Evolutionary conservation across 176 grass and related monocot genomes (phyloP).

Genomic region (Alopecurus myosuroides): DNA sequence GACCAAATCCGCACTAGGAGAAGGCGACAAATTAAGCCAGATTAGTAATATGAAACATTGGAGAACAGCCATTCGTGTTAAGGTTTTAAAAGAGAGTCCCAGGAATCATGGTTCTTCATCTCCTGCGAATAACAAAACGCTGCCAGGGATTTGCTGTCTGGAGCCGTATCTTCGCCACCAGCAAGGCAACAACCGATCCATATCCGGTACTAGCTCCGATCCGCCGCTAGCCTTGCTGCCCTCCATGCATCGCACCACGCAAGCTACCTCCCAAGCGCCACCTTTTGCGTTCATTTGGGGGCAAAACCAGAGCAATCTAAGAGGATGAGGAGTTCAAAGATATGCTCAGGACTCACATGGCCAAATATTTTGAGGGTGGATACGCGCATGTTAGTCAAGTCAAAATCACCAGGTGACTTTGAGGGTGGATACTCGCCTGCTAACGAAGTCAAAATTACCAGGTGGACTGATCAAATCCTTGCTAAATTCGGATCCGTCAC

Average conservation of each 20-base stretch:
- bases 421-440: too few relatives aligned
- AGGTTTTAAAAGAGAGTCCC: neutral
- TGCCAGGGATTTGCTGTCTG: neutral
- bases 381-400: neutral
- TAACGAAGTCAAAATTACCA: too few relatives aligned
- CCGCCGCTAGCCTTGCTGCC: neutral
- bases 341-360: slow-evolving; percentile 33
- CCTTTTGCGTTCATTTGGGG: neutral
- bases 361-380: neutral
- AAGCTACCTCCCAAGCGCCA: neutral
- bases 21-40: neutral
- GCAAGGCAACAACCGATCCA: neutral
- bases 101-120: neutral
- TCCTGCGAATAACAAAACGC: neutral
- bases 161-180: slow-evolving; percentile 12
- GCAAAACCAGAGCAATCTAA: neutral
- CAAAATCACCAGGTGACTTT: neutral
- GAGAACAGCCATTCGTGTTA: neutral
- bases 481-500: too few relatives aligned
- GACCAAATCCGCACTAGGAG: neutral
- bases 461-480: too few relatives aligned
- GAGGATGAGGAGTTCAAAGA: neutral
- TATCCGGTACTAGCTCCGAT: neutral
- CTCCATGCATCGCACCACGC: neutral
- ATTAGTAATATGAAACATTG: neutral